Base-by-base conservation (phyloP, 1,284 basidiomycete species). In the Psilocybe mexicana region DNA sequence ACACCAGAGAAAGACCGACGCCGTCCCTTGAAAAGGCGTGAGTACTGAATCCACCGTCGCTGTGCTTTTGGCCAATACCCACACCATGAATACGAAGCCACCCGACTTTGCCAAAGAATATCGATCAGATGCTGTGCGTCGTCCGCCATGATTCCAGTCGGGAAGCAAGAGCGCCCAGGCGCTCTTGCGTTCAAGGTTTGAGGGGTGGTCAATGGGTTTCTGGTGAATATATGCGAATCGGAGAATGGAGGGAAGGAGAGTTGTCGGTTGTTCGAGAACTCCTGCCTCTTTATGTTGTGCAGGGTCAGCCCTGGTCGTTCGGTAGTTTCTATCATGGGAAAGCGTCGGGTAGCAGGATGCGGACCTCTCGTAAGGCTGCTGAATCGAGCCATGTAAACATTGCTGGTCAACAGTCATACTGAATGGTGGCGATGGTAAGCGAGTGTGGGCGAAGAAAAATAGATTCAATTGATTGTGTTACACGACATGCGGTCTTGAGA, bases 61-160 rank as follows among this genome's bases (percentile, higher is more conserved):
- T 18, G 18, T 18, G 18, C 18, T 18, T 18, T 18, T 18, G 18
- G 18, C 18, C 18, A 18, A 23, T 5, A 11, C 45, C 30, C 30
- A 47, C 45, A 47, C 45, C 45, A 47, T 8, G 45, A n/a, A 47
- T 47, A 47, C n/a, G 45, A 47, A 2, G 26, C 45, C 11, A 47
- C 4, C n/a, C 45, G 24, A 26, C 45, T 47, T n/a, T 47, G 45
- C 26, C 45, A 30, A 6, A 47, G 24, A 26, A 30, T 26, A 5
- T 24, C n/a, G 26, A 47, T 6, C 10, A 47, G 14, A 12, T 40
- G 4, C 38, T 40, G 7, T 40, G 24, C 45, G 3, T 47, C 25
- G 10, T 24, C 24, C 3, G 12, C 14, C 14, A 47, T 26, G 26
- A 5, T 30, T 47, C 10, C 44, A n/a, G 24, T 23, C 7, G 12